phyloP scores from a whole-genome alignment of 805 yeast genomes.

The Saturnispora mendoncae region DNA sequence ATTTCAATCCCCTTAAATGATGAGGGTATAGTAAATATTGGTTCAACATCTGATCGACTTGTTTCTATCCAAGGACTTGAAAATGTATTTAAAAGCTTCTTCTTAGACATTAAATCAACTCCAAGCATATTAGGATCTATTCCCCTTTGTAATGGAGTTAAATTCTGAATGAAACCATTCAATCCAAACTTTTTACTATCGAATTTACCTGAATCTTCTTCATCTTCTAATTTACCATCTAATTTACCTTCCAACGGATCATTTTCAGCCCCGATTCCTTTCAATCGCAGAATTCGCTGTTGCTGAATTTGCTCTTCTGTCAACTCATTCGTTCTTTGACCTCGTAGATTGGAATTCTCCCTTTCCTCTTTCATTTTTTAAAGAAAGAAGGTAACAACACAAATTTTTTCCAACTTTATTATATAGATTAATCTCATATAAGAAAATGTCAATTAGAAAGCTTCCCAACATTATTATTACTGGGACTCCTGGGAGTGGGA shows the following conservation, averaged over 20 bases:
- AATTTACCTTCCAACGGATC: slow-evolving; percentile 12
- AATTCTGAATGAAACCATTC: slow-evolving; percentile 49
- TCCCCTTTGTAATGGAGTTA: slow-evolving; percentile 63
- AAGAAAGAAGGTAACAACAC: not conserved
- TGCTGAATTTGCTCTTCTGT: slow-evolving; percentile 16
- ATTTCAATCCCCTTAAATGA: slow-evolving; percentile 32
- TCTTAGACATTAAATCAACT: slow-evolving; percentile 41
- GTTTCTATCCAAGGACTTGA: slow-evolving; percentile 96
- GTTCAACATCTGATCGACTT: slow-evolving; percentile 82
- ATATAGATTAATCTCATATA: no score
- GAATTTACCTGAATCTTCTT: slow-evolving; percentile 32
- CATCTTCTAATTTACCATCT: slow-evolving; percentile 19
- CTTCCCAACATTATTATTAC: slow-evolving; percentile 78
- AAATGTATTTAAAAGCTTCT: slow-evolving; percentile 49
- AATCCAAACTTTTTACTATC: slow-evolving; percentile 45
- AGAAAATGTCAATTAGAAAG: slow-evolving; percentile 26
- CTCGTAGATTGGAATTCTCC: not conserved
- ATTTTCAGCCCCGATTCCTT: slow-evolving; percentile 12
- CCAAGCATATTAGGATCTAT: slow-evolving; percentile 64
- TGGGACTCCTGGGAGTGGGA: slow-evolving; percentile 93
- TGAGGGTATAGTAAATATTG: slow-evolving; percentile 60
- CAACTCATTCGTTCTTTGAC: slow-evolving; percentile 1
- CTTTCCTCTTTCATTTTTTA: slow-evolving; percentile 3
- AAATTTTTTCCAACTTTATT: no score
- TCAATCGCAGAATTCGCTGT: slow-evolving; percentile 13